A percentile compares a stretch with the other conserved stretches of the same genome.
Conservation (phyloP, 1,284 basidiomycete genomes). For the Cutaneotrichosporon arboriforme region DNA sequence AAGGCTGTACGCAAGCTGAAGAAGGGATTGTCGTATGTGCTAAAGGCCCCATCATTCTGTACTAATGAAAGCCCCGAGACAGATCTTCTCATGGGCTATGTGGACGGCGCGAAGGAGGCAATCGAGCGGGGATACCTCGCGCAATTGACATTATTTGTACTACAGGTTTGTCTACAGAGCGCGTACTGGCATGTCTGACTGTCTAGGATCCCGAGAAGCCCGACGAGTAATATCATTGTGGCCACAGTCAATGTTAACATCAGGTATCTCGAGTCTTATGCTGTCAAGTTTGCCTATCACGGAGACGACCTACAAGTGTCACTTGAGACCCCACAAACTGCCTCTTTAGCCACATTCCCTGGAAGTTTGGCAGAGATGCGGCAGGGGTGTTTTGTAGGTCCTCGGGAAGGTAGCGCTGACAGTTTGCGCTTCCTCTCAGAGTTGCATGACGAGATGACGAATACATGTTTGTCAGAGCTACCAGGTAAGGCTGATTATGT, state of each 20-base stretch:
- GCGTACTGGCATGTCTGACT: not conserved
- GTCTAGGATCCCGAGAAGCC: conserved; percentile 2
- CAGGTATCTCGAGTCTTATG: conserved; percentile 30
- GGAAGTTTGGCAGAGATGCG: too few relatives aligned
- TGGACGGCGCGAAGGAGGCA: conserved; percentile 9
- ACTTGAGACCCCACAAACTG: too few relatives aligned
- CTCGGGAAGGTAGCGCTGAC: not conserved
- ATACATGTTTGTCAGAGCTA: not conserved
- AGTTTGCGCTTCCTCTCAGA: not conserved
- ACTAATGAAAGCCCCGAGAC: too few relatives aligned
- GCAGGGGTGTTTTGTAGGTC: not conserved
- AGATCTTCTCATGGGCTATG: too few relatives aligned
- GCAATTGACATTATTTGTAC: conserved; percentile 21
- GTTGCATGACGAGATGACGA: not conserved
- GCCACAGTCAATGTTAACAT: too few relatives aligned
- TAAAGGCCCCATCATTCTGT: too few relatives aligned
- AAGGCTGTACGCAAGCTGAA: too few relatives aligned
- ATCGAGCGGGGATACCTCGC: conserved; percentile 18
- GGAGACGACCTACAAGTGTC: not conserved
- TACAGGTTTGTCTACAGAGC: conserved; percentile 11
- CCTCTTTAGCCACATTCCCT: too few relatives aligned
- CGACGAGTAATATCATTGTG: not conserved
- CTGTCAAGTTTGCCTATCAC: conserved; percentile 27
- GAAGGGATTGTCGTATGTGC: too few relatives aligned
- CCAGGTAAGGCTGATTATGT: not conserved